Percentiles rank a stretch among this genome's conserved stretches.
Evolutionary conservation across 495 filamentous ascomycete species (phyloP).

Genomic region (Hypoxylon intermedium): DNA sequence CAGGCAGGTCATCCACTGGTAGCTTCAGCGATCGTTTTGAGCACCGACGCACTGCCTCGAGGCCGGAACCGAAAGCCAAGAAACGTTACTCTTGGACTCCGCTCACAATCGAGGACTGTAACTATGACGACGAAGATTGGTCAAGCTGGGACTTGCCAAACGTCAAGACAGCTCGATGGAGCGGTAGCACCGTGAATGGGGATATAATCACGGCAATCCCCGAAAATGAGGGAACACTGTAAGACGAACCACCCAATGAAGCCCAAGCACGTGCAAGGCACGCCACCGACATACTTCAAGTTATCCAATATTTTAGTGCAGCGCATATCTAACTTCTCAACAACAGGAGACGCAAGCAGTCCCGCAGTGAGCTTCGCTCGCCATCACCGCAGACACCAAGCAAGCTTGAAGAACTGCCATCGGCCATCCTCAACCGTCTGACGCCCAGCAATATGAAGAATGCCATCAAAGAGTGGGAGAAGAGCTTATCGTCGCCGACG

Average conservation of each 20-base stretch:
- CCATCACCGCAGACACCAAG: constrained; percentile 33
- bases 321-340: constrained; percentile 23
- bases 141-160: constrained; percentile 72
- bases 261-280: no score
- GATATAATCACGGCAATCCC: constrained; percentile 51
- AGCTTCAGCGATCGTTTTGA: constrained; percentile 39
- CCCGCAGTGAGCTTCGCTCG: constrained; percentile 48
- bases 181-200: constrained; percentile 55
- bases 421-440: constrained; percentile 58
- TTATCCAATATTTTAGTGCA: constrained; percentile 7
- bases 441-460: constrained; percentile 71
- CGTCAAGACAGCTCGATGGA: constrained; percentile 55
- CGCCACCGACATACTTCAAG: no score
- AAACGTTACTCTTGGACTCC: constrained; percentile 59
- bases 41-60: constrained; percentile 35
- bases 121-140: constrained; percentile 73
- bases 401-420: constrained; percentile 71
- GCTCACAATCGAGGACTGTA: constrained; percentile 54
- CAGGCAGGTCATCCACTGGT: constrained; percentile 31
- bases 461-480: constrained; percentile 86
- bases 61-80: constrained; percentile 37
- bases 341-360: constrained; percentile 39
- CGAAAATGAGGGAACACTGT: constrained; percentile 52
- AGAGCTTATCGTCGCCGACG: constrained; percentile 45
- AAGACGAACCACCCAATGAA: constrained; percentile 41